These are phyloP conservation scores for Francoa sonchifolia DNA, from an alignment of 441 rosid genomes.

Conservation along the genomic window DNA sequence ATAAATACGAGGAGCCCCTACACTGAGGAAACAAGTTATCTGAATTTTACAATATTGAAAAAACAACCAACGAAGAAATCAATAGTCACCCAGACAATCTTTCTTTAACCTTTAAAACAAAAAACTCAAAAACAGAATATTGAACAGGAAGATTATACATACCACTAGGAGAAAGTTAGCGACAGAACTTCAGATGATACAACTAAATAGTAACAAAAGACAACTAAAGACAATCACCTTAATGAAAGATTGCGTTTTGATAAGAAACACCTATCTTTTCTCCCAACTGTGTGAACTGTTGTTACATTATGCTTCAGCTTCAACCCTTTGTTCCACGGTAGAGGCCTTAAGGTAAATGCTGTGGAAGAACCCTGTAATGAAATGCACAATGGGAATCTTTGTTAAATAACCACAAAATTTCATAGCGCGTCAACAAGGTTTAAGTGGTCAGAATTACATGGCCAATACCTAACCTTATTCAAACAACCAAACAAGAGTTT, in stretches of 20 bases:
- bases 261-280: slow-evolving; percentile 30
- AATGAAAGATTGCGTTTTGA: slow-evolving; percentile 30
- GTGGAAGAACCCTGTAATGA: slow-evolving; percentile 54
- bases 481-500: too few species aligned
- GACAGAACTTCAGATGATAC: background rate
- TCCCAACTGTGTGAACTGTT: slow-evolving; percentile 32
- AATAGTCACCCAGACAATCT: too few species aligned
- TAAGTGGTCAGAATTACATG: too few species aligned
- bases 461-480: too few species aligned
- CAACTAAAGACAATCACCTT: slow-evolving; percentile 30
- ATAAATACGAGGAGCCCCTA: slow-evolving; percentile 29
- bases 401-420: too few species aligned
- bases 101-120: too few species aligned
- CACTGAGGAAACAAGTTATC: slow-evolving; percentile 39
- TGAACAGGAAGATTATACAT: background rate
- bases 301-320: slow-evolving; percentile 29
- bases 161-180: background rate
- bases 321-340: slow-evolving; percentile 48
- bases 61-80: background rate
- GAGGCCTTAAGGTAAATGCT: slow-evolving; percentile 36
- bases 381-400: background rate
- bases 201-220: background rate
- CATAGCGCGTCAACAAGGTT: too few species aligned
- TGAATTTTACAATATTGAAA: slow-evolving; percentile 1
- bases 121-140: background rate